phyloP scores from a whole-genome alignment of 2,329 filamentous ascomycete species.

The Coniella vitis region DNA sequence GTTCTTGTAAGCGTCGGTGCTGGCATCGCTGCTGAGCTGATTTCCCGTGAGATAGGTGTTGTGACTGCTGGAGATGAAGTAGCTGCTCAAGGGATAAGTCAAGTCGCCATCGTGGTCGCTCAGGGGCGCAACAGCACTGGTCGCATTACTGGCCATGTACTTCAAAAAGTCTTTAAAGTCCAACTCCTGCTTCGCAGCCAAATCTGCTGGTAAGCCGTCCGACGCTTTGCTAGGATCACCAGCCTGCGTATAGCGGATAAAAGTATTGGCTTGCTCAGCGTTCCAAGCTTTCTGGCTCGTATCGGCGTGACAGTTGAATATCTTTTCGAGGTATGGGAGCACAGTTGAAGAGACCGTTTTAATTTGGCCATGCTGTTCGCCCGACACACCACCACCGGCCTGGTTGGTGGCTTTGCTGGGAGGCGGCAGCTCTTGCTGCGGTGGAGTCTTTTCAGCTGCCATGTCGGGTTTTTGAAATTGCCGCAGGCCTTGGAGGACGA shows the following conservation, averaged over 20 bases:
- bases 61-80: constrained; percentile 91
- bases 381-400: constrained; percentile 42
- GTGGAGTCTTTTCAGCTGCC: not conserved
- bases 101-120: constrained; percentile 37
- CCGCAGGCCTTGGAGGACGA: not conserved
- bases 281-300: constrained; percentile 35
- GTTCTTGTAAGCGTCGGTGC: constrained; percentile 79
- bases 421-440: not conserved
- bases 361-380: constrained; percentile 29
- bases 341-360: constrained; percentile 34
- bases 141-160: constrained; percentile 49
- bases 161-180: constrained; percentile 42
- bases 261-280: constrained; percentile 36
- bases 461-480: not conserved
- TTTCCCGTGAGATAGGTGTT: constrained; percentile 90
- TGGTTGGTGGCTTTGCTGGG: constrained; percentile 29
- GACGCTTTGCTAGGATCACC: constrained; percentile 21
- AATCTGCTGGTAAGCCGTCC: constrained; percentile 22
- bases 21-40: constrained; percentile 80
- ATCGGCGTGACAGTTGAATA: constrained; percentile 40
- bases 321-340: constrained; percentile 36
- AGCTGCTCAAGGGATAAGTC: constrained; percentile 76
- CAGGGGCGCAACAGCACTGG: constrained; percentile 34
- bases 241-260: constrained; percentile 40
- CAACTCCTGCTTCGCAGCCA: constrained; percentile 29